Conservation (phyloP, 257 asterid species). For the Echites panduratus region DNA sequence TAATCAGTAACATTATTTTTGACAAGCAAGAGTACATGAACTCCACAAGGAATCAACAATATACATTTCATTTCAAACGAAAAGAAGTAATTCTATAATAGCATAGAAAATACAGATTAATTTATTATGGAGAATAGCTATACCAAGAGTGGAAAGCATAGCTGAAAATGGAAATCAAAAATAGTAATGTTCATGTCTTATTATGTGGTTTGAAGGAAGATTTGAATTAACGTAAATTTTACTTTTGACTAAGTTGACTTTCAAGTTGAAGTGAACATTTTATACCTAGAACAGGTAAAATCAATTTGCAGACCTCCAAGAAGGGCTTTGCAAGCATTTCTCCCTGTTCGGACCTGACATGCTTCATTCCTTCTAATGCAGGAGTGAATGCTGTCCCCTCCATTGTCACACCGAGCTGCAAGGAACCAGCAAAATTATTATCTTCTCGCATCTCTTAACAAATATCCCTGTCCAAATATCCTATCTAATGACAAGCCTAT, state of each 20-base stretch:
- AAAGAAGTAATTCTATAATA: background rate
- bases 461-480: background rate
- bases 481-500: background rate
- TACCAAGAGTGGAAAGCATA: background rate
- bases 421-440: background rate
- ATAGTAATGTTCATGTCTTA: background rate
- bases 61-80: background rate
- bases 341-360: slow-evolving; percentile 78
- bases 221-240: too few species aligned
- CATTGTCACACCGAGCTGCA: slow-evolving; percentile 46
- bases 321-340: slow-evolving; percentile 78
- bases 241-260: background rate
- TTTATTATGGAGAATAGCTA: background rate
- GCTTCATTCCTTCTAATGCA: slow-evolving; percentile 87
- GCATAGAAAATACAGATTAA: background rate
- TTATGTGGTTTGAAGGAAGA: background rate
- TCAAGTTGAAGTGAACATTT: background rate
- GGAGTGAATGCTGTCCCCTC: slow-evolving; percentile 86
- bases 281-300: slow-evolving; percentile 84
- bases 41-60: background rate
- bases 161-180: background rate
- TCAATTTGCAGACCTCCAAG: slow-evolving; percentile 86
- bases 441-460: background rate
- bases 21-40: background rate
- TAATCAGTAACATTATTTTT: background rate